Base-by-base conservation (phyloP, 179 eudicot species). In the Heliamphora pulchella region DNA sequence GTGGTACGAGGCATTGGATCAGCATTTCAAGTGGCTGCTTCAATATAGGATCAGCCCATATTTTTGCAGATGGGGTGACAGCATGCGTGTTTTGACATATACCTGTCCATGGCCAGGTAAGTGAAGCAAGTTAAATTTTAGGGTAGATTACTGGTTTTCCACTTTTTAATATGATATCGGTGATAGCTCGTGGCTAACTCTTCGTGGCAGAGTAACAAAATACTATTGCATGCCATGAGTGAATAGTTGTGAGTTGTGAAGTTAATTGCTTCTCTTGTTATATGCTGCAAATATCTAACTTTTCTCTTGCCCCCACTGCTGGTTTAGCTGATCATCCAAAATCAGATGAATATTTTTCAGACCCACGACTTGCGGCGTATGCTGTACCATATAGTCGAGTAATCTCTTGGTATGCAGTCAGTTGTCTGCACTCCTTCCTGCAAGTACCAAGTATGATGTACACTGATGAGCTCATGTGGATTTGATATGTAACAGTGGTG, bases 91-190 rank as follows among this genome's bases (percentile, higher is more conserved):
- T 75, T 86, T 96, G 88, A 88, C 98, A 59, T 96, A 96, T 85
- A 91, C 98, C 68, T 89, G 90, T 84, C 99, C 99, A 48, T 96
- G 97, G 97, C 98, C 99, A 85, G 99, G 99, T 96, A 87, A 67
- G 70, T 82, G 79, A 46, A 31, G n/a, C 74, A 7, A 64, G 46
- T 48, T 39, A 51, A 47, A 44, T 44, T 55, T 64, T 62, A 44
- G 53, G 20, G 1, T 57, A 8, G 69, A 9, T 13, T 47, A 20
- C 46, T 73, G 57, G 17, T 67, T 59, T 43, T 58, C 10, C 74
- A 14, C 47, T 51, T 78, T 78, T 66, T 65, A 51, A 14, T 67
- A 41, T 8, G 51, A 68, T 78, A 41, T 17, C 53, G 6, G 13
- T 2, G 47, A 15, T 50, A 4, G 53, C 1, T 15, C 70, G 43